Base-by-base conservation (phyloP, 2,329 filamentous ascomycete genomes). In the Colletotrichum sp. region DNA sequence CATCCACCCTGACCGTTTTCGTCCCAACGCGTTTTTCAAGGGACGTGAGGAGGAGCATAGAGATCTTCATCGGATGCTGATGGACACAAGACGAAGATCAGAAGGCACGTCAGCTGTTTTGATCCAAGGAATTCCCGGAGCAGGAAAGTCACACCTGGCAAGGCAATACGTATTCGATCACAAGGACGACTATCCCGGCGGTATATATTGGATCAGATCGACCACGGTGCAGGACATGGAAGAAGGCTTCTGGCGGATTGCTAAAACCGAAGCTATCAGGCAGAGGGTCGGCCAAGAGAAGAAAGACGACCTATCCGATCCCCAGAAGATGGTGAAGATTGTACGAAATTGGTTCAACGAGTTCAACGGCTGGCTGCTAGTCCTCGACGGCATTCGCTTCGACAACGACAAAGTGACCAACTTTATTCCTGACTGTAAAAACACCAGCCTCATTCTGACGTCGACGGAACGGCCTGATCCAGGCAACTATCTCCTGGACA, bases 131-230 rank as follows among this genome's bases (percentile, higher is more conserved):
- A 89, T 92, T 52, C 91, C 92, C 3, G 93, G 93, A 3, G 90
- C 90, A 16, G 93, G 93, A 4, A 95, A 95, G 82, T 92, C 92
- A 2, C 93, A 94, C 79, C 84, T 94, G 16, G 92, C 92, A 32
- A 88, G 93, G 5, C 88, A 94, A 81, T 94, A 94, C 80, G 89
- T 93, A 34, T 93, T 92, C 78, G 82, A 86, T 6, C 89, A 94
- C 78, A 89, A 87, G 43, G 83, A 87, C 6, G 85, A 90, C 75
- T 94, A 93, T 78, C 89, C 90, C 0, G 92, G 92, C 3, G 93
- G 93, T 2, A 87, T 94, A 58, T 95, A 93, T 81, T 95, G 93
- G 93, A 88, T 94, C 18, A 89, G 92, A 65, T 91, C 92, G 10
- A 93, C 91, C 77, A 91, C 90, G 1, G 81, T 86, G 5, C 85